A percentile compares a stretch with the other conserved stretches of the same genome.
These are phyloP conservation scores for Boletus tomentosulus DNA, from an alignment of 768 basidiomycete genomes.

Conservation along the genomic window DNA sequence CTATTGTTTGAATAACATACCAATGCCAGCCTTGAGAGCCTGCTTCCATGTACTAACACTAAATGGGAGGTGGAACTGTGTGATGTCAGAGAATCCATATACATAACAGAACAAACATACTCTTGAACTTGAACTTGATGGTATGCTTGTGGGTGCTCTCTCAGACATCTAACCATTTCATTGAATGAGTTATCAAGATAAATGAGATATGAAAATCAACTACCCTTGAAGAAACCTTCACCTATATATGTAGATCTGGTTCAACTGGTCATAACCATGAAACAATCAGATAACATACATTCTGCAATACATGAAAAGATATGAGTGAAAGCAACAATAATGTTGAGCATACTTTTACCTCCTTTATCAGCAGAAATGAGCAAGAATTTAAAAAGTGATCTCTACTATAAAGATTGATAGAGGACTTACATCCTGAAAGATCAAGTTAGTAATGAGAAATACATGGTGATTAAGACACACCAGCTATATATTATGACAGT, in stretches of 20 bases:
- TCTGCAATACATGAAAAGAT: not conserved
- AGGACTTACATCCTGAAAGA: no score
- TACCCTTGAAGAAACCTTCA: not conserved
- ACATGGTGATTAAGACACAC: no score
- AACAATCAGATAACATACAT: not conserved
- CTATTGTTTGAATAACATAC: not conserved
- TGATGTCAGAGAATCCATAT: not conserved
- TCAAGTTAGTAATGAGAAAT: no score
- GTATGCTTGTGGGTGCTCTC: not conserved
- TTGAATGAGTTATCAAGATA: not conserved
- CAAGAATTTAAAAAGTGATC: no score
- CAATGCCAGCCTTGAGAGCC: not conserved
- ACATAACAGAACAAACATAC: not conserved
- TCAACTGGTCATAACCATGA: not conserved
- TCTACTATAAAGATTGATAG: no score
- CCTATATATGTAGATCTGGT: not conserved
- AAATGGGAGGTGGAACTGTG: not conserved
- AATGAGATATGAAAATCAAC: not conserved
- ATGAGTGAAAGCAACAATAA: not conserved
- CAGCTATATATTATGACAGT: no score
- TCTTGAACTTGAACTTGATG: not conserved
- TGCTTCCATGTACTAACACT: not conserved
- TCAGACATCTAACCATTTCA: not conserved
- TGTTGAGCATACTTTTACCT: no score
- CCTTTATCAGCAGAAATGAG: no score